A percentile compares a stretch with the other conserved stretches of the same genome.
These are phyloP conservation scores for Fusarium sp. DNA, from an alignment of 2,329 filamentous ascomycete species.

Conservation along the genomic window DNA sequence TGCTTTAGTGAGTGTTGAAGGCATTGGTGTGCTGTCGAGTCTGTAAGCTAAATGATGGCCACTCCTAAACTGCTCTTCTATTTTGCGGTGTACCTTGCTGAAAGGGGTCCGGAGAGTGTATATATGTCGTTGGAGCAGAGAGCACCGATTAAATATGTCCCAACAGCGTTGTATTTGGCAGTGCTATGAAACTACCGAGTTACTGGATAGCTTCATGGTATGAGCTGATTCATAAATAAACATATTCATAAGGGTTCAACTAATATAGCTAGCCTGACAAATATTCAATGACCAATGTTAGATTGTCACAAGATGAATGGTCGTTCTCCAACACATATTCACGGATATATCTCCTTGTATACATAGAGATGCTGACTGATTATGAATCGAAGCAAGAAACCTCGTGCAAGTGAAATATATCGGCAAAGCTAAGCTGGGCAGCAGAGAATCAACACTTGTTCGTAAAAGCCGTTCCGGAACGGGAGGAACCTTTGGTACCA, in stretches of 20 bases:
- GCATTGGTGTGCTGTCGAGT: too few relatives aligned
- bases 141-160: too few relatives aligned
- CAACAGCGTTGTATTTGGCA: not conserved
- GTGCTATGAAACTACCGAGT: not conserved
- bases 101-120: too few relatives aligned
- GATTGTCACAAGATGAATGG: not conserved
- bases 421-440: not conserved
- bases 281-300: not conserved
- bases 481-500: not conserved
- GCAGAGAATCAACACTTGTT: not conserved
- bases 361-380: not conserved
- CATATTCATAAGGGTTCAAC: not conserved
- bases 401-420: not conserved
- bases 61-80: too few relatives aligned
- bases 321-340: not conserved
- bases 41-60: too few relatives aligned
- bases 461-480: not conserved
- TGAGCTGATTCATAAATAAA: not conserved
- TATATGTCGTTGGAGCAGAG: too few relatives aligned
- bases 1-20: too few relatives aligned
- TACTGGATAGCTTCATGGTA: not conserved
- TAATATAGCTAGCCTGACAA: not conserved
- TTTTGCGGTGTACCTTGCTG: too few relatives aligned
- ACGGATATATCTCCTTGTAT: not conserved
- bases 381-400: not conserved